Percentiles rank a stretch among this genome's conserved stretches.
Evolutionary conservation across 805 yeast species (phyloP).

Genomic region (Sungouiozyma ichnusensis): DNA sequence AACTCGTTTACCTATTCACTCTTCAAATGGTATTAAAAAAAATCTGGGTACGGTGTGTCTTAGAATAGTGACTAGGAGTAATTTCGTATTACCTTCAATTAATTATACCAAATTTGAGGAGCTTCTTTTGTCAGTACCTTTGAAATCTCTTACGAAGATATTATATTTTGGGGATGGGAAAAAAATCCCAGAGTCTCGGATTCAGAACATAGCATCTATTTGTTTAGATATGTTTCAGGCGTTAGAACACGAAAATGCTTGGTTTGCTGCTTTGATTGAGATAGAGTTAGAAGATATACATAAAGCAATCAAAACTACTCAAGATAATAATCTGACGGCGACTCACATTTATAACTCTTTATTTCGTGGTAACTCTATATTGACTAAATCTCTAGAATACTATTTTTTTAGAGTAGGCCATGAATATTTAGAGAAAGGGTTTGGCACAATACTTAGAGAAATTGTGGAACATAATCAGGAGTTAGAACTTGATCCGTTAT

Average conservation of each 20-base stretch:
- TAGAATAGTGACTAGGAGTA: constrained; percentile 39
- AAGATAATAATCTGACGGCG: constrained; percentile 15
- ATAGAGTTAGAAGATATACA: constrained; percentile 43
- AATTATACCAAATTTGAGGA: constrained; percentile 54
- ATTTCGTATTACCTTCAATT: constrained; percentile 48
- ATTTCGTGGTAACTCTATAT: constrained; percentile 76
- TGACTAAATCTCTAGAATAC: constrained; percentile 72
- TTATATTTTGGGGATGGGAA: constrained; percentile 4
- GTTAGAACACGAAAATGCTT: constrained; percentile 53
- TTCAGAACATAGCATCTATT: constrained; percentile 48
- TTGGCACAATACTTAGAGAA: constrained; percentile 56
- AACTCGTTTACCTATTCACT: constrained; percentile 36
- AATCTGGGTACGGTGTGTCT: constrained; percentile 51
- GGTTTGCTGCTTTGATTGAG: constrained; percentile 63
- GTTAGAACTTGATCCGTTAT: constrained; percentile 79
- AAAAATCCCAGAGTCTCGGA: constrained; percentile 2
- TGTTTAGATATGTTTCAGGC: constrained; percentile 68
- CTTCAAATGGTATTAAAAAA: constrained; percentile 26
- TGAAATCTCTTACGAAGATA: not conserved
- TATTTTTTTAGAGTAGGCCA: constrained; percentile 70
- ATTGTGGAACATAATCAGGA: constrained; percentile 40
- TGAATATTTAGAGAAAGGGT: constrained; percentile 60
- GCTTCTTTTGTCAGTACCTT: constrained; percentile 44
- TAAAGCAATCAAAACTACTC: constrained; percentile 13
- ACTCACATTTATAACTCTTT: constrained; percentile 43